These are phyloP conservation scores for Colletotrichum sp. DNA, from an alignment of 2,329 filamentous ascomycete genomes.

Conservation along the genomic window DNA sequence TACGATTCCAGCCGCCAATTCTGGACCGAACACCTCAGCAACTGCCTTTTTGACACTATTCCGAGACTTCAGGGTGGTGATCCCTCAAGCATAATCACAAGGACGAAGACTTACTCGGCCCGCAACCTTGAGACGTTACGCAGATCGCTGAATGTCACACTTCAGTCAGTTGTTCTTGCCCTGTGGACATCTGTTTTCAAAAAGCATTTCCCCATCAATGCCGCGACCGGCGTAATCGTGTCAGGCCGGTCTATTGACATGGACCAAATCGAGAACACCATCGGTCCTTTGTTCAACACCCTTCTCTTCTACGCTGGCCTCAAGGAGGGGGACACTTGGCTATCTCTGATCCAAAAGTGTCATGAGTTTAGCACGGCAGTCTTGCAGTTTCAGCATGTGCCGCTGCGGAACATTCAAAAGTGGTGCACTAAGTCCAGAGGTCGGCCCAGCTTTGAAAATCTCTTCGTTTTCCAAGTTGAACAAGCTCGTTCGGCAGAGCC, in stretches of 20 bases:
- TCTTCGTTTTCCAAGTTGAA: constrained; percentile 81
- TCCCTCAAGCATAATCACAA: not conserved
- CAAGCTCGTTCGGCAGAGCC: constrained; percentile 9
- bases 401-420: constrained; percentile 80
- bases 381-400: constrained; percentile 78
- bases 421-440: constrained; percentile 63
- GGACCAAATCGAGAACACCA: constrained; percentile 66
- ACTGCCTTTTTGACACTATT: constrained; percentile 29
- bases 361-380: constrained; percentile 74
- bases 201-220: constrained; percentile 47
- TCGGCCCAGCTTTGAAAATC: constrained; percentile 73
- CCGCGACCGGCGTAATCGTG: constrained; percentile 75
- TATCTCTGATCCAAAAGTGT: constrained; percentile 63
- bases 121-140: constrained; percentile 56
- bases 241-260: constrained; percentile 79
- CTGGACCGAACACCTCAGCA: constrained; percentile 66
- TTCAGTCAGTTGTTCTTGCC: constrained; percentile 80
- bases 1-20: constrained; percentile 56
- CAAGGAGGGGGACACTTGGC: constrained; percentile 56
- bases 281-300: constrained; percentile 91
- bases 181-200: constrained; percentile 72
- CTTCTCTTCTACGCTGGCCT: constrained; percentile 70
- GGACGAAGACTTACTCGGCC: not conserved
- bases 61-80: constrained; percentile 14
- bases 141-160: constrained; percentile 69